These are phyloP conservation scores for Raphanus raphanistrum DNA, from an alignment of 345 rosid species.

Conservation along the genomic window DNA sequence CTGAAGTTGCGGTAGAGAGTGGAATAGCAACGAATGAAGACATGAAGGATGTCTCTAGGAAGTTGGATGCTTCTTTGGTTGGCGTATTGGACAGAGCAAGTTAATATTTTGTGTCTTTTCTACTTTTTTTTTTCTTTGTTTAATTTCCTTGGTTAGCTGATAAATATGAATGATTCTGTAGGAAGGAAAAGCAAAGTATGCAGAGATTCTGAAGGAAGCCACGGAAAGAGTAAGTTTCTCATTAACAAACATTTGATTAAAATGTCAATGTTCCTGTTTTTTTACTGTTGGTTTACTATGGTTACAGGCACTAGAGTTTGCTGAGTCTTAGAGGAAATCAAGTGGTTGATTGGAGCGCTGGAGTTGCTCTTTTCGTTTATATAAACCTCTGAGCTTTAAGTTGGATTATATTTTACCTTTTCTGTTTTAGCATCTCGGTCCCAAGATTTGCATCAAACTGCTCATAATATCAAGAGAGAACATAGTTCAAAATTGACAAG, in stretches of 20 bases:
- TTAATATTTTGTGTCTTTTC: no score
- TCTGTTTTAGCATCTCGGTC: background rate
- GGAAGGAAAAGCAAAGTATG: background rate
- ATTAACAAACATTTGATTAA: background rate
- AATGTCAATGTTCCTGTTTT: background rate
- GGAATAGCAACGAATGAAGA: background rate
- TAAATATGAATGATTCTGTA: background rate
- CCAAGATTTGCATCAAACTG: constrained; percentile 1
- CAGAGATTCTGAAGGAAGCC: background rate
- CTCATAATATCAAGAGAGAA: constrained; percentile 3
- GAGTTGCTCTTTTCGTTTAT: no score
- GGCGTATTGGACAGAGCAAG: background rate
- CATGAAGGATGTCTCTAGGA: background rate
- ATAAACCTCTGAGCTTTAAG: no score
- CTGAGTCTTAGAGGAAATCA: no score
- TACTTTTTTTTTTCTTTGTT: background rate
- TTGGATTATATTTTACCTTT: background rate
- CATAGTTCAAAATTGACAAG: background rate
- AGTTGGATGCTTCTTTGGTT: background rate
- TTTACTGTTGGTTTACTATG: background rate
- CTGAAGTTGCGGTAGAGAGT: background rate
- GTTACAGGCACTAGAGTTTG: no score
- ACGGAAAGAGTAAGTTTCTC: background rate
- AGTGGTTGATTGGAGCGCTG: no score
- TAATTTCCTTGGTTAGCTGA: background rate